Conservation (phyloP, 495 filamentous ascomycete species). For the Trichoderma parareesei region DNA sequence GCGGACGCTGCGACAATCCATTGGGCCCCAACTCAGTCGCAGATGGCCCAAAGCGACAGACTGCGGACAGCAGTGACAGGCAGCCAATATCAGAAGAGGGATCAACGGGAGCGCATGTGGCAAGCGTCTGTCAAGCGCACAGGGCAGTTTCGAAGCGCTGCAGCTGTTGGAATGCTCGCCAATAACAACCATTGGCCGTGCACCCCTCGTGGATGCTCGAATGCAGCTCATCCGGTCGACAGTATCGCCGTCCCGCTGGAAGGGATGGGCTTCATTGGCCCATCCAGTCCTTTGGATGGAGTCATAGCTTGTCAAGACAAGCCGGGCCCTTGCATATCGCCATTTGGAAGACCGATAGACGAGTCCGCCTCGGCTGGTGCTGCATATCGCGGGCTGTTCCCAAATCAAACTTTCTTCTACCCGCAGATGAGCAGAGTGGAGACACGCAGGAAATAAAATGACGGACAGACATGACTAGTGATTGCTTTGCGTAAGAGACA, state of each 20-base stretch:
- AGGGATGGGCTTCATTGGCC: background rate
- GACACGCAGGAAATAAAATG: too few relatives aligned
- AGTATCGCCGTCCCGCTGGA: background rate
- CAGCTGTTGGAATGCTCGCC: background rate
- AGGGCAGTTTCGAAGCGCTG: background rate
- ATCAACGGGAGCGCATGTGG: background rate
- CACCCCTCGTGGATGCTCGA: background rate
- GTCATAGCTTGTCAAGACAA: too few relatives aligned
- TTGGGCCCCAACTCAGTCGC: background rate
- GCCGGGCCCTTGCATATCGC: too few relatives aligned
- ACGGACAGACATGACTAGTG: too few relatives aligned
- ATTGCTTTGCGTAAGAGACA: too few relatives aligned
- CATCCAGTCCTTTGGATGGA: background rate
- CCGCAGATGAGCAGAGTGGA: too few relatives aligned
- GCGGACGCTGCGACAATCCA: background rate
- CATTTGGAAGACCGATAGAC: too few relatives aligned
- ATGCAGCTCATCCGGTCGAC: background rate
- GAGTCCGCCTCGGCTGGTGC: too few relatives aligned
- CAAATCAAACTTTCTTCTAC: too few relatives aligned
- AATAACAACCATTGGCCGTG: background rate
- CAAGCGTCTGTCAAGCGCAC: background rate
- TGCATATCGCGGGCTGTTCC: too few relatives aligned
- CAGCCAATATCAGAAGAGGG: background rate
- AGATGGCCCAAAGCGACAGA: background rate
- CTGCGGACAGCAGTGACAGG: background rate